phyloP scores from a whole-genome alignment of 805 yeast genomes.

The Starmerella vaccinii region DNA sequence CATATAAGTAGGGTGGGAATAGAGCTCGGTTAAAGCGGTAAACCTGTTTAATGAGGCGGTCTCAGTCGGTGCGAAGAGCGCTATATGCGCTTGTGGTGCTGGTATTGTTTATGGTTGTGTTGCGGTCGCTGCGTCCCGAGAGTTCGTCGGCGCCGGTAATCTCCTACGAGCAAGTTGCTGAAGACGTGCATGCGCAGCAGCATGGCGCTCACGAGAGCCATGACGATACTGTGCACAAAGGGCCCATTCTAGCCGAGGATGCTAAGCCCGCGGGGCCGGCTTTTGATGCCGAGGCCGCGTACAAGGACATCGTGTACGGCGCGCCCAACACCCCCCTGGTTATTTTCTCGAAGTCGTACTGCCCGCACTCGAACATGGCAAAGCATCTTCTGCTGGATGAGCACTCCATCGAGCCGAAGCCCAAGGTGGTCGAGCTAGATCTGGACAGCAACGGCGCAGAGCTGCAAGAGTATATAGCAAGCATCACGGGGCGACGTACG shows the following conservation, averaged over 20 bases:
- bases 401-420: slow-evolving; percentile 64
- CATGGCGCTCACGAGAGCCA: neutral
- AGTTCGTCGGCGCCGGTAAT: neutral
- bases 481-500: slow-evolving; percentile 65
- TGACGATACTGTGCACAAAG: neutral
- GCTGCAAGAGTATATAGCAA: slow-evolving; percentile 61
- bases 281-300: slow-evolving; percentile 15
- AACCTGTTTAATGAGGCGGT: slow-evolving; percentile 8
- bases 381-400: slow-evolving; percentile 54
- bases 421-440: slow-evolving; percentile 71
- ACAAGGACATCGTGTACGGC: slow-evolving; percentile 5
- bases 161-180: neutral
- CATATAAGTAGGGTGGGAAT: neutral
- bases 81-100: slow-evolving; percentile 12
- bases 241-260: neutral
- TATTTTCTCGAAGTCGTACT: slow-evolving; percentile 43
- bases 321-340: slow-evolving; percentile 28
- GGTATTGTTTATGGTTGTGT: slow-evolving; percentile 13
- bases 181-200: neutral
- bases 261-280: neutral
- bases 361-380: slow-evolving; percentile 69
- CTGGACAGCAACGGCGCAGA: slow-evolving; percentile 63
- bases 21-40: neutral
- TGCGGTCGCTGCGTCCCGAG: slow-evolving; percentile 13
- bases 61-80: slow-evolving; percentile 13